These are phyloP conservation scores for Simmondsia chinensis DNA, from an alignment of 148 eudicot species.

Conservation along the genomic window DNA sequence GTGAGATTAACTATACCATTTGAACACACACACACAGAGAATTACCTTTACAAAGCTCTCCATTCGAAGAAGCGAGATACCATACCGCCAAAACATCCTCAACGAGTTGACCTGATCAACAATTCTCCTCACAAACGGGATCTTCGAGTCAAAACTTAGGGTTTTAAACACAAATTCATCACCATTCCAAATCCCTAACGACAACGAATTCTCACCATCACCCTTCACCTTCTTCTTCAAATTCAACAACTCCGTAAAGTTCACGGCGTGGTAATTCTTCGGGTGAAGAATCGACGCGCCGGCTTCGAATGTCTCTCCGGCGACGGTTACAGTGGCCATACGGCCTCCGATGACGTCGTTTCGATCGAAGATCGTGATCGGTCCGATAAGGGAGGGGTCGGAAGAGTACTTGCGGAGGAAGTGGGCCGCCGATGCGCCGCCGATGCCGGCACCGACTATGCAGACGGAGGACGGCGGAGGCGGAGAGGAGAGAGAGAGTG, in stretches of 20 bases:
- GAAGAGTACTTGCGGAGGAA: conserved; percentile 79
- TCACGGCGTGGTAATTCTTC: conserved; percentile 51
- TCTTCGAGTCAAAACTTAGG: conserved; percentile 19
- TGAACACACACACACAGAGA: background rate
- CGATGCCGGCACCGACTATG: conserved; percentile 79
- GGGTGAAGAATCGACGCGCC: conserved; percentile 86
- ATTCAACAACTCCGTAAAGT: conserved; percentile 29
- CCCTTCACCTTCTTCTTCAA: conserved; percentile 18
- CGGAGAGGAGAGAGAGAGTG: conserved; percentile 8
- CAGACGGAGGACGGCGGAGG: conserved; percentile 28
- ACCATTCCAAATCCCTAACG: conserved; percentile 83
- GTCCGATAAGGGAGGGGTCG: background rate
- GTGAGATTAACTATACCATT: background rate
- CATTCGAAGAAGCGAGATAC: conserved; percentile 66
- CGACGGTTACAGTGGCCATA: conserved; percentile 64
- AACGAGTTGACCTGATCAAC: conserved; percentile 36
- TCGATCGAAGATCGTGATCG: conserved; percentile 54
- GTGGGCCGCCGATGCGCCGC: conserved; percentile 73
- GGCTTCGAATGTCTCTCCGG: conserved; percentile 72
- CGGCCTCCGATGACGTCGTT: conserved; percentile 71
- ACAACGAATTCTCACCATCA: conserved; percentile 20
- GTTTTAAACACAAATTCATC: conserved; percentile 45
- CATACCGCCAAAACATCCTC: conserved; percentile 51
- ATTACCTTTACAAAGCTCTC: conserved; percentile 55
- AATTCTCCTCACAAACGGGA: conserved; percentile 22